phyloP scores from a whole-genome alignment of 2,329 filamentous ascomycete species.

The Fusarium sp. region DNA sequence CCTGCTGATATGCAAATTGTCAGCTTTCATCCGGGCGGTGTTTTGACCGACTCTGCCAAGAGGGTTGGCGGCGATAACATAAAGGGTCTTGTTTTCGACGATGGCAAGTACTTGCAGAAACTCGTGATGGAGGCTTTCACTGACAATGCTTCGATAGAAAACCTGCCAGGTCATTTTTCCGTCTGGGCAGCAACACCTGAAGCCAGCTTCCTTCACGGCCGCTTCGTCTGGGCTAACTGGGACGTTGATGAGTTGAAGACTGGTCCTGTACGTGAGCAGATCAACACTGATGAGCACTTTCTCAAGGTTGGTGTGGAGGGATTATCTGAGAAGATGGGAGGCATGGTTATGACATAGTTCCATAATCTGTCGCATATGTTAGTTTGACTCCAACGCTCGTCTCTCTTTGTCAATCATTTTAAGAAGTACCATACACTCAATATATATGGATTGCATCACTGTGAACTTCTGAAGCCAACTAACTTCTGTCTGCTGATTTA shows the following conservation, averaged over 20 bases:
- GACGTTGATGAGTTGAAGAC: not conserved
- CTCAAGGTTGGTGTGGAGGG: not conserved
- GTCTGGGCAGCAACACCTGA: not conserved
- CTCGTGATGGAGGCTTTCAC: rapidly evolving
- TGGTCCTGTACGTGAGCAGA: not conserved
- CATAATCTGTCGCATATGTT: rapidly evolving
- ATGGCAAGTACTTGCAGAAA: not conserved
- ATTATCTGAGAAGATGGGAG: not conserved
- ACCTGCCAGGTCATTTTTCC: not conserved
- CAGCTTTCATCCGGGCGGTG: not conserved
- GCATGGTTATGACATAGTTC: not conserved
- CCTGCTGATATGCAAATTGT: not conserved
- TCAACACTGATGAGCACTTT: not conserved
- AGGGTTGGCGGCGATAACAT: not conserved
- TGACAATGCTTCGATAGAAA: not conserved
- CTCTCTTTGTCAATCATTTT: not conserved
- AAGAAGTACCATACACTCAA: no score
- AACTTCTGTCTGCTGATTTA: no score
- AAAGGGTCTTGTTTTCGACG: not conserved
- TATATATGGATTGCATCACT: not conserved
- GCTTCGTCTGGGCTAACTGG: not conserved
- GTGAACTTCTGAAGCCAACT: no score
- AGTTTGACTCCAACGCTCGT: rapidly evolving
- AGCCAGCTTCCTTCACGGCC: not conserved
- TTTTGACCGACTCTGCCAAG: not conserved